Base-by-base conservation (phyloP, 78 protist genomes). In the Guillardia theta region DNA sequence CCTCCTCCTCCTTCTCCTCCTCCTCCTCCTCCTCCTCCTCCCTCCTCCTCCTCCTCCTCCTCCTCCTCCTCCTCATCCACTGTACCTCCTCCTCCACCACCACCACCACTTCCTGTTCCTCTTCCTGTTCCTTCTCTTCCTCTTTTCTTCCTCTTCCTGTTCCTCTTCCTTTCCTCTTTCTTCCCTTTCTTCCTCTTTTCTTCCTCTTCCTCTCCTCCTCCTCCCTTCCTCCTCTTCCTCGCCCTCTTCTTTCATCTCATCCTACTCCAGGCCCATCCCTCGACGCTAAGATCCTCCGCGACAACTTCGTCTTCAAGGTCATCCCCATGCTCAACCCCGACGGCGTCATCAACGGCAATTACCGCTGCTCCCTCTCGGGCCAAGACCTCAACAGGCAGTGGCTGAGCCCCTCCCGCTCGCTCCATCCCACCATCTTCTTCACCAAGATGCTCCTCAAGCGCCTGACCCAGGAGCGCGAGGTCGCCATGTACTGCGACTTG, bases 291-390 rank as follows among this genome's bases (percentile, higher is more conserved):
- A 43, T 80, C n/a, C 95, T 96, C 18, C 96, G 96, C 39, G 97
- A 96, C 64, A 77, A 93, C 90, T 48, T 64, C 93, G 92, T 87
- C 22, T 47, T 87, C 64, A 87, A 87, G 62, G 22, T 97, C 76
- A 94, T 97, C 12, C 98, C 98, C 53, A 96, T 96, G 97, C 94
- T 97, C 64, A 97, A 97, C 94, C 98, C 98, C 0, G 98, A 97
- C 88, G 98, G 98, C 12, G 98, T 97, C 27, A 53, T 97, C 48
- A 44, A 64, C 88, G 98, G 98, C 30, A 96, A 96, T 95, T 64
- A 96, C 94, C 96, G 98, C n/a, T 96, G 97, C 92, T 39, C 96
- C 48, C 93, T 96, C 33, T 87, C 95, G 8, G 97, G 97, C 41
- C 83, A 70, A 36, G 98, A 97, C 94, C 95, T 97, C 46, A 97